Evolutionary conservation across 805 yeast species (phyloP), one percentile per base, ranked within the genome.

Genomic region (Crinitomyces ghanaensis): DNA sequence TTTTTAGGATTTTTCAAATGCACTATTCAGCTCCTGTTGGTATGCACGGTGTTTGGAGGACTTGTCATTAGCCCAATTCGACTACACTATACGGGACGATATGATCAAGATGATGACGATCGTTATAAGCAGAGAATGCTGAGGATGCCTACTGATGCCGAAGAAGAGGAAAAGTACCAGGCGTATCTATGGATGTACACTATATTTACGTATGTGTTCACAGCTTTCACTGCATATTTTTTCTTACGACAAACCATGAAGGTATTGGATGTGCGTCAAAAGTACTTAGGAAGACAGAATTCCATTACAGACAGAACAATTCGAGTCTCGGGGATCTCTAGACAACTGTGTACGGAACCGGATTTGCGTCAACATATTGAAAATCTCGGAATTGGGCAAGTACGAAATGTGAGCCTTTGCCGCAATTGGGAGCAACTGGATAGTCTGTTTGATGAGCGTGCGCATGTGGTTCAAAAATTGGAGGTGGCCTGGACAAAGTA

Each of bases 301-400:
- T 77, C 94, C 6, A 68, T 88, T 38, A 83, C 97, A 0, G 97
- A 88, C 62, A 67, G 95, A 51, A 91, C 97, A 1, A 77, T 91
- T 26, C 63, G 88, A 37, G 54, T 88, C 9, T 74, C 88, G 23
- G 97, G 97, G 1, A 83, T 88, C 4, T 96, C 97, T 0, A 77
- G 81, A 0, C 74, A 76, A 29, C 59, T 86, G 26, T 65, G 96
- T 33, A 76, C 73, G 36, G 85, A 75, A 44, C 65, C 66, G n/a
- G 73, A 71, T 9, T 57, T 88, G 44, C 75, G 71, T 36, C 67
- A 73, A 23, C 91, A 83, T 48, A 75, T 88, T 17, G 91, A 84
- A 46, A 67, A 70, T 6, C 60, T 88, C 23, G 77, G 78, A 19
- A 77, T 86, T 22, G 95, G 95, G 2, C 75, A 71, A 37, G 93